Conservation (phyloP, 169 alveolate genomes). For the Perkinsus marinus region DNA sequence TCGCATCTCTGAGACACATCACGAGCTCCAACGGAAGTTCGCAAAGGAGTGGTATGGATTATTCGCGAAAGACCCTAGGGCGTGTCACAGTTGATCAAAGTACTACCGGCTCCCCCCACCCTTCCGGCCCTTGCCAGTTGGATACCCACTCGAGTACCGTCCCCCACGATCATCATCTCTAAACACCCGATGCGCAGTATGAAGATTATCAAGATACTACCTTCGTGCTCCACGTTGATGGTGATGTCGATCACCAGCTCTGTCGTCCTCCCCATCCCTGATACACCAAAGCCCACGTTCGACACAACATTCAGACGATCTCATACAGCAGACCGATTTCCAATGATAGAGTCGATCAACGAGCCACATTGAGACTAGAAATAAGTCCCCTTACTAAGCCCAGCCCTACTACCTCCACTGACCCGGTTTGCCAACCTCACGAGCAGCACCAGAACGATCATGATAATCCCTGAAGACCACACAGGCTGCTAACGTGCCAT, state of each 20-base stretch:
- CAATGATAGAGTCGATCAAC: too few relatives aligned
- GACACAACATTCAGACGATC: too few relatives aligned
- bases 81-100: too few relatives aligned
- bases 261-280: neutral
- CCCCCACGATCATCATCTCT: neutral
- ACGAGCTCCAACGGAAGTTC: too few relatives aligned
- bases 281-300: neutral
- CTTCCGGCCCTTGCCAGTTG: neutral
- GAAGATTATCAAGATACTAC: neutral
- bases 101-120: neutral
- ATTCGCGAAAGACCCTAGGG: too few relatives aligned
- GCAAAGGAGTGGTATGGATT: too few relatives aligned
- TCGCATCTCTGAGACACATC: neutral
- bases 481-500: too few relatives aligned
- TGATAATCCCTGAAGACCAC: neutral
- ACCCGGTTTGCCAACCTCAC: neutral
- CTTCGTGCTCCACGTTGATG: neutral
- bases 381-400: neutral
- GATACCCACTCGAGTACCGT: neutral
- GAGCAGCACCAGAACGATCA: neutral
- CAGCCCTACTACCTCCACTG: neutral
- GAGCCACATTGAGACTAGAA: too few relatives aligned
- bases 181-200: neutral
- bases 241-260: neutral
- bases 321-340: too few relatives aligned